phyloP scores from a whole-genome alignment of 495 filamentous ascomycete species.

The Xylaria palmicola region DNA sequence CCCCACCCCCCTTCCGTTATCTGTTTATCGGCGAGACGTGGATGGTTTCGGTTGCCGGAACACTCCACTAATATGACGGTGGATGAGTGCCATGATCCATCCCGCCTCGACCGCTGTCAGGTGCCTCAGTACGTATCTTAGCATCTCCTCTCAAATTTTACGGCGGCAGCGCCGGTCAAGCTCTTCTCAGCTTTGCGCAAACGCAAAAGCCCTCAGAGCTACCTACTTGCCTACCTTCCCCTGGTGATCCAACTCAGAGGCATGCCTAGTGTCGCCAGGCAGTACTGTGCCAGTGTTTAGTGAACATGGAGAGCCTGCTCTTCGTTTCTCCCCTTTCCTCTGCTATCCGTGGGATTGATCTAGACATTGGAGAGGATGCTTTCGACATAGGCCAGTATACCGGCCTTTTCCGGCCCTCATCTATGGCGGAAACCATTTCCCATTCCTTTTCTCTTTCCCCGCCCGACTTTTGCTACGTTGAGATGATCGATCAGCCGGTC shows the following conservation, averaged over 20 bases:
- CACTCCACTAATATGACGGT: no score
- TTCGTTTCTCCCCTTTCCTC: neutral
- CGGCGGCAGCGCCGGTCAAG: neutral
- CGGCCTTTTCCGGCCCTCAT: neutral
- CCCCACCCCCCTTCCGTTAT: neutral
- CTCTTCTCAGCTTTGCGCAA: neutral
- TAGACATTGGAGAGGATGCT: neutral
- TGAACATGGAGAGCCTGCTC: neutral
- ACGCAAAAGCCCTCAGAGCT: neutral
- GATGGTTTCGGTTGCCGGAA: neutral
- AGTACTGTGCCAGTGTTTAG: conserved; percentile 1
- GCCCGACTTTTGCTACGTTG: neutral
- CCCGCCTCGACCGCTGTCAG: no score
- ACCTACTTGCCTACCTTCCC: no score
- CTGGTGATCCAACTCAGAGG: neutral
- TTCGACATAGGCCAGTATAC: neutral
- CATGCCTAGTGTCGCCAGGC: neutral
- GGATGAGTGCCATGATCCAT: no score
- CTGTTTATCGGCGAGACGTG: neutral
- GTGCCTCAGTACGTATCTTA: neutral
- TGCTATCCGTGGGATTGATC: neutral
- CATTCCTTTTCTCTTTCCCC: neutral
- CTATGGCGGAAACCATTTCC: no score
- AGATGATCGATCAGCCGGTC: neutral
- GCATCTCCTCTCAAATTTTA: neutral